Evolutionary conservation across 2,329 filamentous ascomycete genomes (phyloP), one percentile per base, ranked within the genome.

Genomic region (Cladosporium sp.): DNA sequence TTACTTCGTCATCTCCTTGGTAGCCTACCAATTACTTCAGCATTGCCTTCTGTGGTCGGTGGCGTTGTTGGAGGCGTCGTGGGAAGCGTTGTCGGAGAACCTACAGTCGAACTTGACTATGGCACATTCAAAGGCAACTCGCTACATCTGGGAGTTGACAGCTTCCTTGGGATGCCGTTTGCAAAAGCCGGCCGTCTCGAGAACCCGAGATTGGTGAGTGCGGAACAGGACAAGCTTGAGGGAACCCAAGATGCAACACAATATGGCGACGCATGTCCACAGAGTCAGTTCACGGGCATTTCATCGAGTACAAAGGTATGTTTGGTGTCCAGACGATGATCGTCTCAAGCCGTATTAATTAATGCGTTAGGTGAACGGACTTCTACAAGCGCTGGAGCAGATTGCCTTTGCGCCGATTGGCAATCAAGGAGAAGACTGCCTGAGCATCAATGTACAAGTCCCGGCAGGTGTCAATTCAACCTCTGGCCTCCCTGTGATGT

Each of bases 371-470:
- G 62, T 46, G 69, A 67, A 35, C 67, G 50, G 69, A 68, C 62
- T 67, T 60, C 66, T 72, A 67, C 59, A 67, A 68, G 1, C 69
- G 69, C 57, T 68, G 69, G 16, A 70, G 67, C n/a, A 66, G 66
- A 71, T 61, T 70, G 70, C 50, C 59, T 72, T n/a, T 70, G 68
- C 55, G 53, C 70, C 6, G 65, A 67, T 40, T 64, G 28, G 33
- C 29, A 56, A 64, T n/a, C 62, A 67, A 46, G 44, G 55, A 33
- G 86, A 88, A 70, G 83, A 88, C 68, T 89, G 86, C 66, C 78
- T 89, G 2, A 86, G 83, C 37, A 76, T 89, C 66, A 88, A 88
- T 68, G 80, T 89, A 12, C 61, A 57, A n/a, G 11, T 35, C 6
- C 55, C 55, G 1, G 10, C n/a, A 21, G 33, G 23, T 7, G 26